Evolutionary conservation across 2,329 filamentous ascomycete species (phyloP).

Genomic region (Epichloe sp.): DNA sequence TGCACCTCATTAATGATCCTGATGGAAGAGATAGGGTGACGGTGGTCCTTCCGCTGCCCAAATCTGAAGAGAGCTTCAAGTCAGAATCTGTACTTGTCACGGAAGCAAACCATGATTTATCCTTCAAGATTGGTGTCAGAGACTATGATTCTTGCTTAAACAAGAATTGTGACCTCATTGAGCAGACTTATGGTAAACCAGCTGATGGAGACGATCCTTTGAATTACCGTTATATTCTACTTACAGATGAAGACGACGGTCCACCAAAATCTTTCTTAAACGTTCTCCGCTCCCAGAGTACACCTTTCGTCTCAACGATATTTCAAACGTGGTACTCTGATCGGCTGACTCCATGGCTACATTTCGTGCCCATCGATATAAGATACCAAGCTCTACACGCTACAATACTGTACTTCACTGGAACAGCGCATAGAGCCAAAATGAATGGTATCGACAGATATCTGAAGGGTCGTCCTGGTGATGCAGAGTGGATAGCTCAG

Average conservation of each 20-base stretch:
- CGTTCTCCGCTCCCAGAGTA: constrained; percentile 50
- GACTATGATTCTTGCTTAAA: constrained; percentile 43
- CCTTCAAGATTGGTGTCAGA: constrained; percentile 46
- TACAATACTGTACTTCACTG: constrained; percentile 61
- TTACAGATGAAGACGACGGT: constrained; percentile 59
- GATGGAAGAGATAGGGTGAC: constrained; percentile 34
- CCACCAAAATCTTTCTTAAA: constrained; percentile 46
- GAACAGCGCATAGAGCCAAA: constrained; percentile 30
- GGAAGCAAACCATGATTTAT: constrained; percentile 39
- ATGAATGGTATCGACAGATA: constrained; percentile 32
- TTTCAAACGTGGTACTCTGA: constrained; percentile 73
- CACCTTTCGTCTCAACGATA: constrained; percentile 58
- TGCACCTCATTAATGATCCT: constrained; percentile 54
- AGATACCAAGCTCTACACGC: constrained; percentile 62
- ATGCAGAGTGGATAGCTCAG: constrained; percentile 53
- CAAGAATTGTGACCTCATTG: constrained; percentile 19
- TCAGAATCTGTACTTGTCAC: constrained; percentile 42
- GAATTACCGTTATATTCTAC: constrained; percentile 56
- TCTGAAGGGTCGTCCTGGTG: constrained; percentile 33
- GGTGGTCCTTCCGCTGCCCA: constrained; percentile 39
- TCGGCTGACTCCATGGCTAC: constrained; percentile 60
- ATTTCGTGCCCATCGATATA: constrained; percentile 67
- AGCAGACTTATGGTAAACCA: constrained; percentile 19
- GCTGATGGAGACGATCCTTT: constrained; percentile 38
- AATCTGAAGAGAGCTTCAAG: constrained; percentile 27